Percentiles rank a stretch among this genome's conserved stretches.
Evolutionary conservation across 495 filamentous ascomycete species (phyloP).

Genomic region (Aspergillus biplanus): DNA sequence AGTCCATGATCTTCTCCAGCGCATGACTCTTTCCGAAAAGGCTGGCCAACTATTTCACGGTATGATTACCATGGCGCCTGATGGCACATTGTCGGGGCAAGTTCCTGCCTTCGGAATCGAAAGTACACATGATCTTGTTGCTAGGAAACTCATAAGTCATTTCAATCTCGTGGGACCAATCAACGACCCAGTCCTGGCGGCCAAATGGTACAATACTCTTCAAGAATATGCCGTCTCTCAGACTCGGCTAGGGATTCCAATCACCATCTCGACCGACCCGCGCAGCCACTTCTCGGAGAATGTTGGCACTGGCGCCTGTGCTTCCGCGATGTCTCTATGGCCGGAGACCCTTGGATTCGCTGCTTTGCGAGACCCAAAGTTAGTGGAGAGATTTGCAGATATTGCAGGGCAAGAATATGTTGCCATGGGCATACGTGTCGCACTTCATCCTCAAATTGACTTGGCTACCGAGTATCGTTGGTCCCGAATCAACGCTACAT

Average conservation of each 20-base stretch:
- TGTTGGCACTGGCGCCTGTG: conserved; percentile 8
- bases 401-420: conserved; percentile 5
- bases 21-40: conserved; percentile 16
- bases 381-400: conserved; percentile 5
- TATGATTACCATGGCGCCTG: background rate
- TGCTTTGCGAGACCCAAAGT: conserved; percentile 1
- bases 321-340: conserved; percentile 9
- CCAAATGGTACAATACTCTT: conserved; percentile 9
- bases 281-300: conserved; percentile 11
- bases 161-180: conserved; percentile 13
- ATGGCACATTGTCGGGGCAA: conserved; percentile 1
- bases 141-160: conserved; percentile 7
- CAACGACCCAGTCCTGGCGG: conserved; percentile 1
- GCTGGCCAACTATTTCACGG: conserved; percentile 17
- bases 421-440: conserved; percentile 16
- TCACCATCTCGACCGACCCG: conserved; percentile 11
- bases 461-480: conserved; percentile 41
- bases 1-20: conserved; percentile 10
- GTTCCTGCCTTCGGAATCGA: background rate
- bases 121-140: background rate
- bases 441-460: conserved; percentile 43
- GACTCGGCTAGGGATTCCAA: conserved; percentile 12
- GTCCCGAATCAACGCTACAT: conserved; percentile 32
- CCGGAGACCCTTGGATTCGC: conserved; percentile 6
- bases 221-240: conserved; percentile 7